A percentile compares a stretch with the other conserved stretches of the same genome.
Conservation (phyloP, 331 rosid genomes). For the Quercus tomentella region DNA sequence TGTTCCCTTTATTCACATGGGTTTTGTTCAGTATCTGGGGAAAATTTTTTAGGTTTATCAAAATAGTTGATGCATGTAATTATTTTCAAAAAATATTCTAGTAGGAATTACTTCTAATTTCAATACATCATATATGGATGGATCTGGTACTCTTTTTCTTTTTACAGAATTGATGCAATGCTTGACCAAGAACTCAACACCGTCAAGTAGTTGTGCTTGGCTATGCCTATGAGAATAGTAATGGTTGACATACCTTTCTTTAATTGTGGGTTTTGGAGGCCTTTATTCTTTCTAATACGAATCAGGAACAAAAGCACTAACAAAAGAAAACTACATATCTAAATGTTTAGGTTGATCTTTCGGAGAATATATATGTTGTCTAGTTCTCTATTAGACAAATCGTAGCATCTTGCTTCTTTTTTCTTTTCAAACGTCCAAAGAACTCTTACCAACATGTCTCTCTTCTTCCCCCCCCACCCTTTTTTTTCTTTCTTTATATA, state of each 20-base stretch:
- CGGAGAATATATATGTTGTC: not conserved
- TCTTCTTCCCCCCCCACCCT: not conserved
- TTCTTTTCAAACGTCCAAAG: not conserved
- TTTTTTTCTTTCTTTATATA: not conserved
- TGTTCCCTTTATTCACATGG: too few species aligned
- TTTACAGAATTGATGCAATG: not conserved
- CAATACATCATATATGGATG: too few species aligned
- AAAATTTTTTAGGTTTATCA: too few species aligned
- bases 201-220: not conserved
- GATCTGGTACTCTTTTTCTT: not conserved
- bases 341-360: not conserved
- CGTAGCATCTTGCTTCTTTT: not conserved
- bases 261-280: not conserved
- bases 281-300: not conserved
- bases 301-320: not conserved
- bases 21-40: too few species aligned
- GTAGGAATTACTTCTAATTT: too few species aligned
- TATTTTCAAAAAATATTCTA: too few species aligned
- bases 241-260: not conserved
- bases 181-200: not conserved
- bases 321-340: not conserved
- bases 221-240: not conserved
- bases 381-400: not conserved
- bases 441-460: not conserved
- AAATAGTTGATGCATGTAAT: too few species aligned